These are phyloP conservation scores for Fusarium pseudograminearum DNA, from an alignment of 2,329 filamentous ascomycete species.

Conservation along the genomic window DNA sequence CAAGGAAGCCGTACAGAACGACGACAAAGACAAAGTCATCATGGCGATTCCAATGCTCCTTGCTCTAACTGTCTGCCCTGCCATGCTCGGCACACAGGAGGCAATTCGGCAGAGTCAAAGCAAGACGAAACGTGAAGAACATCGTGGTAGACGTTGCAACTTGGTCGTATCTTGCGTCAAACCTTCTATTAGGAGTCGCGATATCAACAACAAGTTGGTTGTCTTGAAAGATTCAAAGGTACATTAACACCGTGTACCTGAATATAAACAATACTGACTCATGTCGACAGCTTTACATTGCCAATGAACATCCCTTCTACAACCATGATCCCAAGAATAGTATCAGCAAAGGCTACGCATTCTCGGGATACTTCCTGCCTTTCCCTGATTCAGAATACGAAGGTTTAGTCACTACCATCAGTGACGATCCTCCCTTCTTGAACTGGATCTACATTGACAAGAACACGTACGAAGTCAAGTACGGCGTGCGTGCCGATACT, in stretches of 20 bases:
- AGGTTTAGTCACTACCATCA: conserved; percentile 62
- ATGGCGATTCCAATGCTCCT: conserved; percentile 49
- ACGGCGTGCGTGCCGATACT: conserved; percentile 58
- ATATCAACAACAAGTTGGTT: conserved; percentile 59
- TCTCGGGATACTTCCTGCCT: conserved; percentile 68
- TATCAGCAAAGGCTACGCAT: conserved; percentile 65
- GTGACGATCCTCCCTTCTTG: conserved; percentile 61
- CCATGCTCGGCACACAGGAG: conserved; percentile 60
- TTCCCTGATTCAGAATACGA: conserved; percentile 65
- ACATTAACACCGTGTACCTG: neutral
- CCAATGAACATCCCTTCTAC: conserved; percentile 46
- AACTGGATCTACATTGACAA: conserved; percentile 65
- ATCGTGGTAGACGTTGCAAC: conserved; percentile 62
- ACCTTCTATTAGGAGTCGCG: conserved; percentile 57
- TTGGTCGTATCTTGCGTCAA: conserved; percentile 61
- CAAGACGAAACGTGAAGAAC: conserved; percentile 60
- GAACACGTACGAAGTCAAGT: conserved; percentile 60
- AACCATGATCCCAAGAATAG: conserved; percentile 51
- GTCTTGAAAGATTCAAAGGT: conserved; percentile 60
- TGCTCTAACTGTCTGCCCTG: conserved; percentile 49
- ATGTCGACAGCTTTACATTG: conserved; percentile 46
- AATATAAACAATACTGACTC: neutral
- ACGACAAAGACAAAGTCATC: conserved; percentile 46
- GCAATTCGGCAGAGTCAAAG: conserved; percentile 61
- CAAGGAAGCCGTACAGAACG: conserved; percentile 43